phyloP scores from a whole-genome alignment of 768 basidiomycete genomes.

The Leucosporidium creatinivorum region DNA sequence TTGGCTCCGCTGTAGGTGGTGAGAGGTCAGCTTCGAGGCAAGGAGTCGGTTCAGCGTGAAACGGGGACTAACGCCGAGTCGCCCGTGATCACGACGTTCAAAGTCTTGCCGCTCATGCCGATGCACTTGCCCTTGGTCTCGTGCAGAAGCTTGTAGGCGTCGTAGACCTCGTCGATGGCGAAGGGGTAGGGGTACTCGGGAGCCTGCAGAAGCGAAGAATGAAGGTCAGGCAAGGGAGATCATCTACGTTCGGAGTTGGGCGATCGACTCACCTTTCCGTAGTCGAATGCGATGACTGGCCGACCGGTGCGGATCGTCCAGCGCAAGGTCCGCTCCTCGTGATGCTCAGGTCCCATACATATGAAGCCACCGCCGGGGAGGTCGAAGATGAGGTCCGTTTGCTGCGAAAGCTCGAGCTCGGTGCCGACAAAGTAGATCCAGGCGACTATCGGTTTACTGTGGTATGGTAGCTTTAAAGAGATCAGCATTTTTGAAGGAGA shows the following conservation, averaged over 20 bases:
- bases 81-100: slow-evolving; percentile 73
- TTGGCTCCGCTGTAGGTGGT: slow-evolving; percentile 66
- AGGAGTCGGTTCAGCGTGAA: background rate
- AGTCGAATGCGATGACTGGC: slow-evolving; percentile 79
- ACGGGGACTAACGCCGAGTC: slow-evolving; percentile 82
- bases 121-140: slow-evolving; percentile 71
- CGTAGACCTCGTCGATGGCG: slow-evolving; percentile 90
- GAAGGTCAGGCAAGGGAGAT: background rate
- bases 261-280: slow-evolving; percentile 73
- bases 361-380: slow-evolving; percentile 96
- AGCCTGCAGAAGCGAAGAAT: background rate
- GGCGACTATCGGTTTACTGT: slow-evolving; percentile 67
- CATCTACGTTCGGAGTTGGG: background rate
- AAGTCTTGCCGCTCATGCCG: slow-evolving; percentile 64
- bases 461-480: background rate
- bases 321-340: slow-evolving; percentile 80
- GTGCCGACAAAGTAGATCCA: slow-evolving; percentile 74
- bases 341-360: slow-evolving; percentile 91
- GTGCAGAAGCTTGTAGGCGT: slow-evolving; percentile 71
- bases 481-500: background rate
- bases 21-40: background rate
- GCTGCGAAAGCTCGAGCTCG: slow-evolving; percentile 55
- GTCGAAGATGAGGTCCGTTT: slow-evolving; percentile 79
- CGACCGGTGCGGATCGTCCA: slow-evolving; percentile 76
- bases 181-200: slow-evolving; percentile 87